These are phyloP conservation scores for Middelhovenomyces tepae DNA, from an alignment of 805 yeast species.

Conservation along the genomic window DNA sequence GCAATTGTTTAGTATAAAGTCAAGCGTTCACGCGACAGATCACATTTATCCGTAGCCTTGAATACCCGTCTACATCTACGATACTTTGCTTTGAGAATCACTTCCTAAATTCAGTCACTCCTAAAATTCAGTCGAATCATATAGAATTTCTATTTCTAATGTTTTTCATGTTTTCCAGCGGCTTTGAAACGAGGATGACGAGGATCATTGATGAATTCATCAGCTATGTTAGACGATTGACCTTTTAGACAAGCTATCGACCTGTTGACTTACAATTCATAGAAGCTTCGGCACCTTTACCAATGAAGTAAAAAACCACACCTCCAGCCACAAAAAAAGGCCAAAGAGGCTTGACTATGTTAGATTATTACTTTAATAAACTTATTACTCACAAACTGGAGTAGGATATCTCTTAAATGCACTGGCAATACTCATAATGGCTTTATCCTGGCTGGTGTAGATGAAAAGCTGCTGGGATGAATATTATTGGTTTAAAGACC, in stretches of 20 bases:
- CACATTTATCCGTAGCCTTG: neutral
- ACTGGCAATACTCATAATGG: slow-evolving; percentile 1
- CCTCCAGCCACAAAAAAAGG: slow-evolving; percentile 82
- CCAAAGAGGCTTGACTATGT: slow-evolving; percentile 63
- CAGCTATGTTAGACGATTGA: slow-evolving; percentile 18
- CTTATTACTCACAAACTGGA: slow-evolving; percentile 20
- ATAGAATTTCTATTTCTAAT: slow-evolving; percentile 8
- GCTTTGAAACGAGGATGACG: slow-evolving; percentile 77
- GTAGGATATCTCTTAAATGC: slow-evolving; percentile 20
- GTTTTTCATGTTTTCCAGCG: slow-evolving; percentile 7
- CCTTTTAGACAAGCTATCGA: slow-evolving; percentile 2
- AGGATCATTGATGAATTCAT: slow-evolving; percentile 86
- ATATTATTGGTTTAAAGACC: no score
- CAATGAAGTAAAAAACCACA: slow-evolving; percentile 59
- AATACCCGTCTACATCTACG: neutral
- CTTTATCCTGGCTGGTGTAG: neutral
- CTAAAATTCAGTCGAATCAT: neutral
- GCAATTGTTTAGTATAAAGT: slow-evolving; percentile 30
- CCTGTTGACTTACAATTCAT: slow-evolving; percentile 39
- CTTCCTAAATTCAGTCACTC: neutral
- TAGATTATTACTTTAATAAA: neutral
- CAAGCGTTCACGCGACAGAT: neutral
- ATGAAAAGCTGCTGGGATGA: neutral
- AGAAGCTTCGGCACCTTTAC: slow-evolving; percentile 61
- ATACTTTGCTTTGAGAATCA: neutral